Percentiles rank a stretch among this genome's conserved stretches.
Conservation (phyloP, 202 grass and related monocot species). For the Zoysia matrella region DNA sequence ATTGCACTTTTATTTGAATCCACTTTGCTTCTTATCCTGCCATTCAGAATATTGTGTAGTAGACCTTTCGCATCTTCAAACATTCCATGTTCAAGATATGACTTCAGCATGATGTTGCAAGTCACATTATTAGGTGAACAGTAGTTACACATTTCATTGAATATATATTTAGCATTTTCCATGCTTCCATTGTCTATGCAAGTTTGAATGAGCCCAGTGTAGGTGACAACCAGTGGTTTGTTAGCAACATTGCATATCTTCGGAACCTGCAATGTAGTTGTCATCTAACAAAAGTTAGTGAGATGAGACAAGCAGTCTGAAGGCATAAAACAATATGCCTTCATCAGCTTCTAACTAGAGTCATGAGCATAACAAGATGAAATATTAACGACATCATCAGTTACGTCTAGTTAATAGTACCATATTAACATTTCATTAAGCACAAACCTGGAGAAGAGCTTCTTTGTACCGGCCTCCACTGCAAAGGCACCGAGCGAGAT, state of each 20-base stretch:
- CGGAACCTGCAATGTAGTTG: constrained; percentile 64
- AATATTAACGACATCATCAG: constrained; percentile 15
- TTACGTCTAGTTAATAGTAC: constrained; percentile 11
- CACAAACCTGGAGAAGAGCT: constrained; percentile 81
- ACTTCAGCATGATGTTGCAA: constrained; percentile 96
- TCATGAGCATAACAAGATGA: constrained; percentile 19
- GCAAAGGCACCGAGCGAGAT: constrained; percentile 92
- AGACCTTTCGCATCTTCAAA: constrained; percentile 78
- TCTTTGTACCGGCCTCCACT: constrained; percentile 83
- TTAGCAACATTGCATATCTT: constrained; percentile 99
- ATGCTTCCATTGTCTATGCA: constrained; percentile 84
- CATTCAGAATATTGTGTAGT: constrained; percentile 64
- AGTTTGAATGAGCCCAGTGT: constrained; percentile 81
- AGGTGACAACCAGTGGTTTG: constrained; percentile 94
- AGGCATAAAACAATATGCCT: constrained; percentile 17
- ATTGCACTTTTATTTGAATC: constrained; percentile 50
- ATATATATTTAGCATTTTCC: constrained; percentile 86
- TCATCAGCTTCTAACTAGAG: not conserved
- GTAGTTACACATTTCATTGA: constrained; percentile 78
- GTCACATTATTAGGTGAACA: constrained; percentile 85
- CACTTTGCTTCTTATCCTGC: constrained; percentile 53
- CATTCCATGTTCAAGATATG: constrained; percentile 68
- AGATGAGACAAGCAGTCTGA: constrained; percentile 20
- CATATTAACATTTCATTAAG: constrained; percentile 33
- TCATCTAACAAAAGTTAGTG: constrained; percentile 34